Conservation (phyloP, 2,329 filamentous ascomycete species). For the Verticillium longisporum region DNA sequence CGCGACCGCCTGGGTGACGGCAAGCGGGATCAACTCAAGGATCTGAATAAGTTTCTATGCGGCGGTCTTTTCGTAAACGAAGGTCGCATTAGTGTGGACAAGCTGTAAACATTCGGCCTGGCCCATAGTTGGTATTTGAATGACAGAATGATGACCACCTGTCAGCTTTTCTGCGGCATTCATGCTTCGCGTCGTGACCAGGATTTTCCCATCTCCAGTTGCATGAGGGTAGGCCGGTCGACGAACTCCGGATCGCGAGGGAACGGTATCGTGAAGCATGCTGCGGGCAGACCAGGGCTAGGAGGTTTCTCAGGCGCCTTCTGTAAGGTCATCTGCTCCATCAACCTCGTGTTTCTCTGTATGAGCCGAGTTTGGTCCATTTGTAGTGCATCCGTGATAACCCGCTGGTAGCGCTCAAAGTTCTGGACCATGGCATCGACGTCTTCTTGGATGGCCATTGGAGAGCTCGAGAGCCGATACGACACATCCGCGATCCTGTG, state of each 20-base stretch:
- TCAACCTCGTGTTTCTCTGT: not conserved
- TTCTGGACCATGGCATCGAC: conserved; percentile 19
- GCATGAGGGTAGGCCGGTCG: conserved; percentile 4
- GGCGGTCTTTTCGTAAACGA: not conserved
- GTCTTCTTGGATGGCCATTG: conserved; percentile 31
- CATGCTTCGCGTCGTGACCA: conserved; percentile 11
- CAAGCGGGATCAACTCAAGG: conserved; percentile 21
- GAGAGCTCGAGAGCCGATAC: conserved; percentile 23
- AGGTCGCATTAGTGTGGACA: not conserved
- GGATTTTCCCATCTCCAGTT: conserved; percentile 6
- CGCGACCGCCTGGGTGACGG: conserved; percentile 20
- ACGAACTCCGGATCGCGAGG: conserved; percentile 10
- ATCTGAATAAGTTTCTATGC: not conserved
- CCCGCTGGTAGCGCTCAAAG: conserved; percentile 18
- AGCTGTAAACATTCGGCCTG: not conserved
- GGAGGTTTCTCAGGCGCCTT: not conserved
- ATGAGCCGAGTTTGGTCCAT: conserved; percentile 21
- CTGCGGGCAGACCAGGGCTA: not conserved
- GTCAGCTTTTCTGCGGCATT: conserved; percentile 9
- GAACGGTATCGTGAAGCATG: conserved; percentile 7
- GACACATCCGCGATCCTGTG: conserved; percentile 19
- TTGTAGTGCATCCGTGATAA: conserved; percentile 21
- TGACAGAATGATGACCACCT: conserved; percentile 1
- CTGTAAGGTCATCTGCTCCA: not conserved
- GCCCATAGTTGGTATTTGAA: not conserved